Evolutionary conservation across 1,284 basidiomycete species (phyloP), one percentile per base, ranked within the genome.

Genomic region (Sporisorium iseilematis-ciliati): DNA sequence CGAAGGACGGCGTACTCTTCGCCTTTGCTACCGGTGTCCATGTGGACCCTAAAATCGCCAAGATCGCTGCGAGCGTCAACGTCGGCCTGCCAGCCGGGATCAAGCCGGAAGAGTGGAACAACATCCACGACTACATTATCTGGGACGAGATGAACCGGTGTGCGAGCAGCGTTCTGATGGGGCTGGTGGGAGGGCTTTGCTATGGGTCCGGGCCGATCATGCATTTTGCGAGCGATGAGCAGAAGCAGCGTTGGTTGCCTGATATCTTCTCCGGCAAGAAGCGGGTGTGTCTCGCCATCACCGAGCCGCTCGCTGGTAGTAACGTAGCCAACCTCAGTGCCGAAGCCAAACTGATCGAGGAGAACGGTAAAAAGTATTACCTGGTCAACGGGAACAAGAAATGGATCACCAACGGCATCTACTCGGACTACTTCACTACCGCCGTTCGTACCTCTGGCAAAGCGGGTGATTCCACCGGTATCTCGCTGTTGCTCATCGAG

Each of bases 361-460:
- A 85, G 46, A 81, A 84, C 23, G 72, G 72, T 10, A 63, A 70
- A 12, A 79, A 82, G 77, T 77, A 80, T 56, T 86, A 86, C 79
- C 75, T 86, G 23, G 85, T 86, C 64, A 86, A 83, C 42, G 86
- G 85, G 6, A 57, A 41, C 63, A 86, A 86, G 68, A 85, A 85
- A 63, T 82, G 81, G 84, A 85, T 85, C 70, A 86, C 84, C 14
- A 72, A 80, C 52, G 80, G 81, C 31, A 84, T 85, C 63, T 85
- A 81, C 48, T 78, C 80, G 23, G 82, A 79, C 63, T 80, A 57
- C 38, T 80, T 81, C 55, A 83, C 80, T n/a, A 83, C 82, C 3
- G 82, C 84, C 0, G 85, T 86, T 11, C 78, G 86, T n/a, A 86
- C 86, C 0, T 83, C 82, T 2, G 86, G 85, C 43, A 85, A 86